phyloP scores from a whole-genome alignment of 148 eudicot genomes.

The Gaultheria prostrata region DNA sequence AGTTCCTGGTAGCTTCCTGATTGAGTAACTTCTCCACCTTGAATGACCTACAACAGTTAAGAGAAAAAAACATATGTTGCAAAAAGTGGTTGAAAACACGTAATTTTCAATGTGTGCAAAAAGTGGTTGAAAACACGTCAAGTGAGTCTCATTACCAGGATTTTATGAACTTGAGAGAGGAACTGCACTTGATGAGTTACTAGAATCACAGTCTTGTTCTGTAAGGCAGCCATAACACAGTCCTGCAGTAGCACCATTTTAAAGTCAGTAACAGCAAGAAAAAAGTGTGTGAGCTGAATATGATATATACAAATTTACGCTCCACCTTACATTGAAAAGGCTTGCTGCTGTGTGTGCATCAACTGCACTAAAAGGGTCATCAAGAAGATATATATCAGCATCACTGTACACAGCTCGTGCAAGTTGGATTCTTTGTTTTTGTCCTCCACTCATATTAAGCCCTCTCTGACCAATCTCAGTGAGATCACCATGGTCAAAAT shows the following conservation, averaged over 20 bases:
- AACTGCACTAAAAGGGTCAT: slow-evolving; percentile 71
- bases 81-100: background rate
- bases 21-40: slow-evolving; percentile 51
- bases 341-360: slow-evolving; percentile 63
- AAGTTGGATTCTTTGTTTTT: slow-evolving; percentile 61
- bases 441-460: slow-evolving; percentile 63
- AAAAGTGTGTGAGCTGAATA: background rate
- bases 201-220: slow-evolving; percentile 47
- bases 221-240: slow-evolving; percentile 54
- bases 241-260: slow-evolving; percentile 36
- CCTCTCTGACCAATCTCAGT: slow-evolving; percentile 69
- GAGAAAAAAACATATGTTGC: background rate
- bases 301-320: background rate
- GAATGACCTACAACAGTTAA: slow-evolving; percentile 39
- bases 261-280: background rate
- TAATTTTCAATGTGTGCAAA: too few relatives aligned
- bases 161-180: slow-evolving; percentile 52
- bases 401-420: slow-evolving; percentile 61
- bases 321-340: slow-evolving; percentile 42
- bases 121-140: background rate
- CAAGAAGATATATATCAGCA: slow-evolving; percentile 64
- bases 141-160: slow-evolving; percentile 40
- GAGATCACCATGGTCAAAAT: slow-evolving; percentile 48
- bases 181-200: slow-evolving; percentile 82
- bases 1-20: slow-evolving; percentile 56